Base-by-base conservation (phyloP, 2,329 filamentous ascomycete species). In the Clonostachys solani region DNA sequence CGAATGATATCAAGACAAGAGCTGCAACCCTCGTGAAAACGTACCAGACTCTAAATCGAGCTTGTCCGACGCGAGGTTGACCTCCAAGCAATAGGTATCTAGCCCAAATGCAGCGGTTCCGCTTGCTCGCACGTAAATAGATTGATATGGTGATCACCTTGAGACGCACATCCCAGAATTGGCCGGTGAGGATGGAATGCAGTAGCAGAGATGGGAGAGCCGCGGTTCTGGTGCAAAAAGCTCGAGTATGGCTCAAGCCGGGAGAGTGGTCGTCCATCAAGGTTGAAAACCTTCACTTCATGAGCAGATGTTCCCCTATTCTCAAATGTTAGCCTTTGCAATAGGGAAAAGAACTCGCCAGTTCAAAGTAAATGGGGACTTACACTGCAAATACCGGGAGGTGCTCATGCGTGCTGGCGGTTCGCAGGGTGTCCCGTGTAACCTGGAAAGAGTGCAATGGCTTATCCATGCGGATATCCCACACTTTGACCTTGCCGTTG, bases 161-260 rank as follows among this genome's bases (percentile, higher is more conserved):
- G 78, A 5, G 91, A 89, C 2, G 92, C 88, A 58, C 88, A 94
- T 35, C 90, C 92, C 51, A 99, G 78, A 66, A 96, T 85, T 70
- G 95, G 92, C 45, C 87, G 83, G 66, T 99, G 94, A 1, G 94
- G 94, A 68, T 99, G 94, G 74, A 97, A 99, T 1, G 92, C 87
- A 9, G 92, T 96, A 35, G 88, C 81, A 4, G 91, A 85, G 54
- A 99, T 95, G 2, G 94, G 87, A 7, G 85, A 82, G 48, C 86
- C 84, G 45, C 89, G 86, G 61, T 84, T 90, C 58, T 91, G 86
- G 52, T 89, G 84, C 15, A 95, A 73, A 73, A 95, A 95, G 61
- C 87, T 90, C 42, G 89, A 90, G 65, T 96, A 95, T 0, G 92
- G 92, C 64, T 97, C 92, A 53, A 94, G 82, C 17, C 83, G 84